These are phyloP conservation scores for Myxozyma monticola DNA, from an alignment of 805 yeast species.

Conservation along the genomic window DNA sequence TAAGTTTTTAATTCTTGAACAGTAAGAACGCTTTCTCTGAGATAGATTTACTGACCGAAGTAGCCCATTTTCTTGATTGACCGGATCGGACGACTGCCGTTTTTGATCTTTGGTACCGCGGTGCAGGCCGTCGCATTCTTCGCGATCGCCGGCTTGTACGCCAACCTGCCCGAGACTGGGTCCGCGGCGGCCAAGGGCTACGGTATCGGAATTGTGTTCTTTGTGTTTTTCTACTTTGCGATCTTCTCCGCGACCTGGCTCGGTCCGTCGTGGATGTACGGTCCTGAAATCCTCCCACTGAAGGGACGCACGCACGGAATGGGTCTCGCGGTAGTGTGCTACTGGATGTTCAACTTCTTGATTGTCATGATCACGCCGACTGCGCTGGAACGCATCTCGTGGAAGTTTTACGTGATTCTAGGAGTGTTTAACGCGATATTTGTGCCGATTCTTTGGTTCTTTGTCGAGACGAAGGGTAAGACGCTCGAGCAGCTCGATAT, in stretches of 20 bases:
- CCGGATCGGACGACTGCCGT: constrained; percentile 19
- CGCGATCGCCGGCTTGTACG: constrained; percentile 17
- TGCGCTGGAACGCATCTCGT: constrained; percentile 50
- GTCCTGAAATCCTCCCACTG: constrained; percentile 33
- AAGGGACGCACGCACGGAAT: constrained; percentile 47
- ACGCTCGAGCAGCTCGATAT: constrained; percentile 56
- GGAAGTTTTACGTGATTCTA: constrained; percentile 62
- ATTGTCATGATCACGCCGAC: constrained; percentile 27
- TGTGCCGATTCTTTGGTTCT: constrained; percentile 47
- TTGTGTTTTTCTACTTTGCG: constrained; percentile 50
- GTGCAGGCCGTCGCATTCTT: constrained; percentile 19
- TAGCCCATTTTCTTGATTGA: constrained; percentile 21
- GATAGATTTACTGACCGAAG: no score
- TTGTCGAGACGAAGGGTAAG: constrained; percentile 64
- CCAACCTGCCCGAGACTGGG: constrained; percentile 15
- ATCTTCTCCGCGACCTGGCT: constrained; percentile 45
- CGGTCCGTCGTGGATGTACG: constrained; percentile 53
- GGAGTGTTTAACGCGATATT: constrained; percentile 53
- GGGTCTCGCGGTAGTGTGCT: constrained; percentile 27
- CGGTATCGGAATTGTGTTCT: constrained; percentile 36
- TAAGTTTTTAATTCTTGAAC: not conserved
- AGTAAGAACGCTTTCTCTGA: no score
- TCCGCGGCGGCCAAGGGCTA: constrained; percentile 15
- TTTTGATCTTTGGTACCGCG: constrained; percentile 16
- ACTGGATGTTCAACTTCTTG: constrained; percentile 31